These are phyloP conservation scores for Chamaecrista fasciculata DNA, from an alignment of 306 rosid genomes.

Conservation along the genomic window DNA sequence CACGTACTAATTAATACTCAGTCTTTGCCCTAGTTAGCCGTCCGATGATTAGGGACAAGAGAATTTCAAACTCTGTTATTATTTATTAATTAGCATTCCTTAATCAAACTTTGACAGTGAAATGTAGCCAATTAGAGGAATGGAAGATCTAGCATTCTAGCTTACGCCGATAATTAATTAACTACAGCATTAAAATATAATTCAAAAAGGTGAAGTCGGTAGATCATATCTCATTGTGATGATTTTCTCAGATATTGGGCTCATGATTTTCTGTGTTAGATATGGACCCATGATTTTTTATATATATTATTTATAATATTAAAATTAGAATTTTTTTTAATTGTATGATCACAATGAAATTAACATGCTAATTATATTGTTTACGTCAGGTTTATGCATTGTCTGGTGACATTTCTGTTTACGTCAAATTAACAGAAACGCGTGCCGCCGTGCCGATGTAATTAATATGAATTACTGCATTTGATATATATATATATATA, in stretches of 20 bases:
- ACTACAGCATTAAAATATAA: slow-evolving; percentile 40
- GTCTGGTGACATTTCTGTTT: not conserved
- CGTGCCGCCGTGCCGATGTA: too few species aligned
- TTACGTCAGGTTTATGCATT: slow-evolving; percentile 42
- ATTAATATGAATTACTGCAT: too few species aligned
- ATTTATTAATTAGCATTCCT: slow-evolving; percentile 2
- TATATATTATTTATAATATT: not conserved
- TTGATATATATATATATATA: too few species aligned
- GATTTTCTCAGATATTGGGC: slow-evolving; percentile 55
- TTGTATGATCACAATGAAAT: too few species aligned
- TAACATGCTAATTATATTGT: slow-evolving; percentile 39
- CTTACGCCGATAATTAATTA: slow-evolving; percentile 35
- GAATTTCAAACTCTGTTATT: slow-evolving; percentile 22
- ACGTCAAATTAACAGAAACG: too few species aligned
- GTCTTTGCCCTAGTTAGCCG: slow-evolving; percentile 5
- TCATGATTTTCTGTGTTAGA: slow-evolving; percentile 45
- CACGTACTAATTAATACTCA: slow-evolving; percentile 16
- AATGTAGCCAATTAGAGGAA: slow-evolving; percentile 38
- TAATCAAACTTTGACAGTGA: slow-evolving; percentile 32
- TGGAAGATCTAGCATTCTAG: slow-evolving; percentile 26
- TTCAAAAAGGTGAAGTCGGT: slow-evolving; percentile 66
- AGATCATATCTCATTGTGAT: slow-evolving; percentile 68
- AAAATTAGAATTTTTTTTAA: not conserved
- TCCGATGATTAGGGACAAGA: slow-evolving; percentile 27
- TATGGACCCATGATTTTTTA: slow-evolving; percentile 35